Conservation (phyloP, 164 flowering plant species). For the Amborella trichopoda region DNA sequence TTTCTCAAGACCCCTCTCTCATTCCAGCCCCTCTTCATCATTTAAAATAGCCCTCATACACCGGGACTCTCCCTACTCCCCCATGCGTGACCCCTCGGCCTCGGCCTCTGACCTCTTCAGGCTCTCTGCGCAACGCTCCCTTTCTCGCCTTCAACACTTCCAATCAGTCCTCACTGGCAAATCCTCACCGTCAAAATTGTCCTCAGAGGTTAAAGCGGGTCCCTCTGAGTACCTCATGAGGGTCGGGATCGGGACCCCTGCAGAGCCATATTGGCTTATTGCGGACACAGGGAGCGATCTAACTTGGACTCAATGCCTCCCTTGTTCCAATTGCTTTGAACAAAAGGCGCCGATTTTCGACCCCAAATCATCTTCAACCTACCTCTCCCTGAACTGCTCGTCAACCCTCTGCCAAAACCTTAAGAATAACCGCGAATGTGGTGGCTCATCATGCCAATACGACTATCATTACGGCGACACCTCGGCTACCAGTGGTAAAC, state of each 20-base stretch:
- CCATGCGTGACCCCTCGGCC: no score
- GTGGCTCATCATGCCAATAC: neutral
- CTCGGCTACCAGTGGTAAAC: neutral
- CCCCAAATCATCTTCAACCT: slow-evolving; percentile 36
- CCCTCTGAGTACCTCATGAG: slow-evolving; percentile 23
- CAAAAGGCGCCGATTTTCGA: slow-evolving; percentile 44
- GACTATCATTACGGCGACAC: neutral
- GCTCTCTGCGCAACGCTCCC: no score
- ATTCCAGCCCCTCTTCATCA: no score
- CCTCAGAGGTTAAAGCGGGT: no score
- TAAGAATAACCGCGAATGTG: no score
- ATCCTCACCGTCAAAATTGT: no score
- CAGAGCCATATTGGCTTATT: neutral
- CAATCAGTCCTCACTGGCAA: no score
- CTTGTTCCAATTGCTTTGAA: slow-evolving; percentile 19
- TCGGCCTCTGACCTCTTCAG: no score
- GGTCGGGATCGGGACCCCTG: neutral
- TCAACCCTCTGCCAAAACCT: slow-evolving; percentile 36
- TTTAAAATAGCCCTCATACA: no score
- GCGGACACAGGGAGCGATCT: neutral
- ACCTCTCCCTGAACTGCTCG: slow-evolving; percentile 1
- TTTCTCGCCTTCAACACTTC: no score
- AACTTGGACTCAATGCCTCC: neutral
- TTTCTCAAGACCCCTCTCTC: no score
- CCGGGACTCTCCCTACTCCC: no score